Evolutionary conservation across 306 rosid genomes (phyloP).

Genomic region (Quercus variabilis): DNA sequence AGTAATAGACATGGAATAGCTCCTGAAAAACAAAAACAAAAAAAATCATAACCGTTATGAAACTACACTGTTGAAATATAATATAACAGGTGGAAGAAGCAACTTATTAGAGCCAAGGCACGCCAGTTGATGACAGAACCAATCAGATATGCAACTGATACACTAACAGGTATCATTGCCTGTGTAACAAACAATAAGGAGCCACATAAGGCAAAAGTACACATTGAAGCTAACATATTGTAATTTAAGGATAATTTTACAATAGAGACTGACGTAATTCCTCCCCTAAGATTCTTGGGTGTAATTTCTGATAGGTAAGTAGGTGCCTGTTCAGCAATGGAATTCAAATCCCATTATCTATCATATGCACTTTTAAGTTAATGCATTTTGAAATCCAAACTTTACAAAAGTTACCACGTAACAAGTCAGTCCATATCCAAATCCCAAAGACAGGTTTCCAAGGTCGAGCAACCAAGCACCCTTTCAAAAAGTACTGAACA

Average conservation of each 20-base stretch:
- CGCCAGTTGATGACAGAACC: too few relatives aligned
- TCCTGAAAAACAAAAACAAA: too few relatives aligned
- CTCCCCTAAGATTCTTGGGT: constrained; percentile 16
- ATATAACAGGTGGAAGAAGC: too few relatives aligned
- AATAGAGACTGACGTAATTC: too few relatives aligned
- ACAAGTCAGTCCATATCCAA: constrained; percentile 25
- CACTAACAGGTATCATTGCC: not conserved
- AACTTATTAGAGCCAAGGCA: too few relatives aligned
- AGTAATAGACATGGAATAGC: too few relatives aligned
- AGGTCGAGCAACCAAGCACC: constrained; percentile 30
- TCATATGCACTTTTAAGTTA: too few relatives aligned
- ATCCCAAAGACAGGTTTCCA: constrained; percentile 34
- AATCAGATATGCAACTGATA: too few relatives aligned
- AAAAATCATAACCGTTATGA: too few relatives aligned
- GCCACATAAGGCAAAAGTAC: too few relatives aligned
- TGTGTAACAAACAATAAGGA: not conserved
- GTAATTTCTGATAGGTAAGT: constrained; percentile 33
- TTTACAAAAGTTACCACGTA: constrained; percentile 24
- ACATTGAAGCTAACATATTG: too few relatives aligned
- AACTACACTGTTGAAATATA: not conserved
- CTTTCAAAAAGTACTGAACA: constrained; percentile 11
- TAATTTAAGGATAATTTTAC: too few relatives aligned
- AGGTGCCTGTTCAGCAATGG: constrained; percentile 7
- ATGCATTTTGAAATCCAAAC: not conserved
- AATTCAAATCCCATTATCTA: not conserved